Evolutionary conservation across 1,284 basidiomycete species (phyloP), one percentile per base, ranked within the genome.

Genomic region (Ceratobasidium sp.): DNA sequence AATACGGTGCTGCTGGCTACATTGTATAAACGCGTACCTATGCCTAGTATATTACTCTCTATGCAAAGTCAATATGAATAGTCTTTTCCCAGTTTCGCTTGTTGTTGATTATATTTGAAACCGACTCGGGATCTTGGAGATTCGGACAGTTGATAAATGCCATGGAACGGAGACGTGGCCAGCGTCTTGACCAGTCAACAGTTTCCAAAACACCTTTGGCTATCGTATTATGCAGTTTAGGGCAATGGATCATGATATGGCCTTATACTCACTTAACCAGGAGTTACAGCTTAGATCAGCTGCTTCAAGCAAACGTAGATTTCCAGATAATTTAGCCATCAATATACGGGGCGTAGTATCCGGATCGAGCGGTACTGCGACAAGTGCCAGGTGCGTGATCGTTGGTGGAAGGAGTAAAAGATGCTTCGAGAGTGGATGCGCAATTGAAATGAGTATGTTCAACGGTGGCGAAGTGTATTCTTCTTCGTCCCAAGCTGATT

Each of bases 261-360:
- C 20, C 6, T 20, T 10, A 47, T 47, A 35, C 58, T 34, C n/a
- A 62, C 58, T 45, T 32, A 62, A 34, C 58, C 58, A 62, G 17
- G 58, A 20, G 31, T 62, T 62, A n/a, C 45, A 62, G 58, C 58
- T 62, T n/a, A 62, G 31, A 31, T 62, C 58, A 15, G 50, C 43
- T 12, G 45, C 58, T 50, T 62, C 58, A 7, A 62, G 45, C 40
- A 62, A 34, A 50, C 45, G 58, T n/a, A 62, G 43, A 17, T 8
- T 38, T 22, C 45, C 31, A 22, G 58, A 62, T 22, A 62, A 20
- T 50, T 50, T 62, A 22, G 58, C 27, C 58, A 62, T 62, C 31
- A 62, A n/a, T 29, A 27, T 34, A n/a, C 58, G 43, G 13, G 58
- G 58, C 20, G 58, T 34, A 27, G 38, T 50, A 50, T 62, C 58